A percentile compares a stretch with the other conserved stretches of the same genome.
Conservation (phyloP, 1,284 basidiomycete genomes). For the Mycosarcoma maydis region DNA sequence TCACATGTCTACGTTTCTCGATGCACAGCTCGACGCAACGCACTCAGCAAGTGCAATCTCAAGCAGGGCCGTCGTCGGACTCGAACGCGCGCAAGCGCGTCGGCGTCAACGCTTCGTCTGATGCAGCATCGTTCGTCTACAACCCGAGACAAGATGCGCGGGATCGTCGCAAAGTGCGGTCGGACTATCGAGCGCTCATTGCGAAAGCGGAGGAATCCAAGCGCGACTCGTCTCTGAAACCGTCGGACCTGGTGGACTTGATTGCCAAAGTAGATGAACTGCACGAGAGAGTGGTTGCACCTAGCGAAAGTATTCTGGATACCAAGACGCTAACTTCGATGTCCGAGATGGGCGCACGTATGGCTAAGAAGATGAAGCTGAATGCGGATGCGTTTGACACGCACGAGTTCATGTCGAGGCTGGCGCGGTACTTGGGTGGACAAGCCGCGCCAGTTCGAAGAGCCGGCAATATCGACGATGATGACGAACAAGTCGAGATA, state of each 20-base stretch:
- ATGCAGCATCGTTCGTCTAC: slow-evolving; percentile 47
- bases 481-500: slow-evolving; percentile 18
- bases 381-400: slow-evolving; percentile 59
- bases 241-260: slow-evolving; percentile 19
- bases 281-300: slow-evolving; percentile 32
- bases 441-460: slow-evolving; percentile 15
- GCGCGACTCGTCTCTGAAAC: slow-evolving; percentile 29
- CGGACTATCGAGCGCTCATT: slow-evolving; percentile 54
- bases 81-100: slow-evolving; percentile 18
- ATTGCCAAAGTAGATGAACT: slow-evolving; percentile 22
- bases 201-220: slow-evolving; percentile 42
- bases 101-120: not conserved
- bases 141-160: slow-evolving; percentile 41
- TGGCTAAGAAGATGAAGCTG: slow-evolving; percentile 61
- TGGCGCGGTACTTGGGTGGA: slow-evolving; percentile 54
- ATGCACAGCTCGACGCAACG: slow-evolving; percentile 5
- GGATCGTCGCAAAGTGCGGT: slow-evolving; percentile 50
- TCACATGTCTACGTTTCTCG: not conserved
- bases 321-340: slow-evolving; percentile 54
- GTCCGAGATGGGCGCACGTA: slow-evolving; percentile 57
- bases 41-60: slow-evolving; percentile 12
- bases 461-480: not conserved
- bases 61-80: slow-evolving; percentile 23
- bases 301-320: slow-evolving; percentile 50
- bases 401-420: slow-evolving; percentile 53